Percentiles rank a stretch among this genome's conserved stretches.
Evolutionary conservation across 2,329 filamentous ascomycete species (phyloP).

Genomic region (Gyromitra esculenta): DNA sequence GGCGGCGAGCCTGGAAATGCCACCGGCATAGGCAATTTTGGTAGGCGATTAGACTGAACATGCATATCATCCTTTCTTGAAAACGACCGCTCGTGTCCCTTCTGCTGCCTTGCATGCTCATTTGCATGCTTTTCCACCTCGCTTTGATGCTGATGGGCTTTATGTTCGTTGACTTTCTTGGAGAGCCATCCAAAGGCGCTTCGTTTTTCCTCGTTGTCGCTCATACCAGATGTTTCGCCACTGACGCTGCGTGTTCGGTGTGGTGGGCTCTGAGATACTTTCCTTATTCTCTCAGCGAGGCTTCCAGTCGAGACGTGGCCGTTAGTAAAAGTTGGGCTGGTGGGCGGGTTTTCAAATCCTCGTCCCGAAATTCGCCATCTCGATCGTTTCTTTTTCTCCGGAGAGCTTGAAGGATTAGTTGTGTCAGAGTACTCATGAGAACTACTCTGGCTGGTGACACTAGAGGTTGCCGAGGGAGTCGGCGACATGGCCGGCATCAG

Average conservation of each 20-base stretch:
- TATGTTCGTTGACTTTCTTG: constrained; percentile 37
- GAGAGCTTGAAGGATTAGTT: constrained; percentile 49
- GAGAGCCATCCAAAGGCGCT: constrained; percentile 41
- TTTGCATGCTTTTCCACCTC: no score
- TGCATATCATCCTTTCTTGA: constrained; percentile 40
- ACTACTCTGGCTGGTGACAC: constrained; percentile 52
- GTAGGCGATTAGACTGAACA: constrained; percentile 16
- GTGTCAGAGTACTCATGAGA: constrained; percentile 52
- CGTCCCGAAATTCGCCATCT: constrained; percentile 51
- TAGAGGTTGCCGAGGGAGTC: constrained; percentile 54
- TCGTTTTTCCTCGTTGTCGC: constrained; percentile 40
- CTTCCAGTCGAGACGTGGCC: constrained; percentile 43
- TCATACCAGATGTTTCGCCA: constrained; percentile 37
- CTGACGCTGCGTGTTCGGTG: constrained; percentile 44
- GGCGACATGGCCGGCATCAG: constrained; percentile 56
- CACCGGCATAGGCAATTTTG: constrained; percentile 12
- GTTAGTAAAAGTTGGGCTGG: constrained; percentile 47
- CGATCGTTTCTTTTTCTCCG: constrained; percentile 50
- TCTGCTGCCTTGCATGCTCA: constrained; percentile 37
- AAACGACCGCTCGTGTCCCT: constrained; percentile 20
- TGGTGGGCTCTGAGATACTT: constrained; percentile 50
- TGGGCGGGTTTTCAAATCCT: constrained; percentile 49
- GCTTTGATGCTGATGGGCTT: constrained; percentile 16
- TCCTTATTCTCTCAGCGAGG: constrained; percentile 52
- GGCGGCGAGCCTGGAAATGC: constrained; percentile 15